These are phyloP conservation scores for Colletotrichum cereale DNA, from an alignment of 2,329 filamentous ascomycete species.

Conservation along the genomic window DNA sequence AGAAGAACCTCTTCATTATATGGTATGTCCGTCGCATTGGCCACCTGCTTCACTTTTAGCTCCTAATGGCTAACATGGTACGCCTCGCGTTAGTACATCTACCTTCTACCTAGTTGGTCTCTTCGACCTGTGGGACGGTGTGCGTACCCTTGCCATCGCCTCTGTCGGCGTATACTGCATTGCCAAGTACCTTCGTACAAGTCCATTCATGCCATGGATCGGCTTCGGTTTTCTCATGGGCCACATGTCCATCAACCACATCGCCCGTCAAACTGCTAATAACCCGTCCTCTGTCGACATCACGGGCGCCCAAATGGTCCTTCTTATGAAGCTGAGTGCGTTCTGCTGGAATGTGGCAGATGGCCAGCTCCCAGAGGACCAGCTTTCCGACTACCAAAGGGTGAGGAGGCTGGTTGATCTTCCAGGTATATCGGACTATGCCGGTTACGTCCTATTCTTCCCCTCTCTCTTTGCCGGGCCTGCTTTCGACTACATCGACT, in stretches of 20 bases:
- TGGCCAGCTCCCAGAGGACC: slow-evolving; percentile 80
- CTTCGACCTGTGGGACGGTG: slow-evolving; percentile 90
- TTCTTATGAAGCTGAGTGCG: slow-evolving; percentile 96
- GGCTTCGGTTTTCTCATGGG: slow-evolving; percentile 95
- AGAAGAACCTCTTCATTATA: slow-evolving; percentile 91
- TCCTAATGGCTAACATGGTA: slow-evolving; percentile 3
- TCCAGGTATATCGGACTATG: slow-evolving; percentile 82
- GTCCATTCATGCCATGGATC: slow-evolving; percentile 97
- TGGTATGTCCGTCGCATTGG: slow-evolving; percentile 59
- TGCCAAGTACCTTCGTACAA: slow-evolving; percentile 80
- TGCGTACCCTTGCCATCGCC: slow-evolving; percentile 83
- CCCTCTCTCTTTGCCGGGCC: slow-evolving; percentile 90
- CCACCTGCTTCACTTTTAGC: slow-evolving; percentile 1
- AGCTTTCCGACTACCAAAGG: slow-evolving; percentile 89
- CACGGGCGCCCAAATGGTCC: slow-evolving; percentile 96
- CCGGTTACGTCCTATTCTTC: slow-evolving; percentile 95
- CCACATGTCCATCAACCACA: slow-evolving; percentile 92
- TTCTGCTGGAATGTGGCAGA: slow-evolving; percentile 99
- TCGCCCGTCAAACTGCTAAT: slow-evolving; percentile 80
- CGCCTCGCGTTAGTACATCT: slow-evolving; percentile 68
- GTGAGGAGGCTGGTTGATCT: slow-evolving; percentile 82
- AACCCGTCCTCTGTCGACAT: slow-evolving; percentile 82
- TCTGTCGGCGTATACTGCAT: slow-evolving; percentile 86
- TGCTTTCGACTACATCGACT: slow-evolving; percentile 95
- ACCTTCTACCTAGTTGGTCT: slow-evolving; percentile 94